Evolutionary conservation across 768 basidiomycete genomes (phyloP).

Genomic region (Tulasnella sp.): DNA sequence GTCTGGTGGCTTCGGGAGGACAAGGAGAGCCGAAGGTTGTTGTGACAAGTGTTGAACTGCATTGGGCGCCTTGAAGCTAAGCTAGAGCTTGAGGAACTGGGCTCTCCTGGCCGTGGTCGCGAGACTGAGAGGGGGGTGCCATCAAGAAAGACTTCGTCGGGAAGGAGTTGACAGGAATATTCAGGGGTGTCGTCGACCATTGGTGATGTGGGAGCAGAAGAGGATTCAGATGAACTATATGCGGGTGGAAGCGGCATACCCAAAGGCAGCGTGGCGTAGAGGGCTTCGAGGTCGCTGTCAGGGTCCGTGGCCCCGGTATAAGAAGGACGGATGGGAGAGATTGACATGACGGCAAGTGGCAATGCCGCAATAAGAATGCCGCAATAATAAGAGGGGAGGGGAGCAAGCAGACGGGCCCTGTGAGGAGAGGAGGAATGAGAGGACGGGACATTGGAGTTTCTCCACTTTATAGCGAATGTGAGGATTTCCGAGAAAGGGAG

Average conservation of each 20-base stretch:
- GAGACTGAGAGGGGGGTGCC: not conserved
- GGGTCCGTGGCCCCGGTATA: not conserved
- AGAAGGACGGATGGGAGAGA: not conserved
- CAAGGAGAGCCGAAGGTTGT: slow-evolving; percentile 1
- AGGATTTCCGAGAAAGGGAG: not conserved
- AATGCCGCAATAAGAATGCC: not conserved
- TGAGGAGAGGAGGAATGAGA: not conserved
- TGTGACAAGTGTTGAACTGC: not conserved
- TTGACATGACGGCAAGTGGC: not conserved
- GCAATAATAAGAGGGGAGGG: not conserved
- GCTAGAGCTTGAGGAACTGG: not conserved
- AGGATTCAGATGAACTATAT: not conserved
- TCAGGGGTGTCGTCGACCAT: not conserved
- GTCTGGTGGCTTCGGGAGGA: not conserved
- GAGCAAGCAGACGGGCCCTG: not conserved
- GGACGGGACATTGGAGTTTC: not conserved
- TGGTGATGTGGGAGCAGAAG: not conserved
- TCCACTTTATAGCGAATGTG: not conserved
- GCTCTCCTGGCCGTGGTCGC: not conserved
- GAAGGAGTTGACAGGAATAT: not conserved
- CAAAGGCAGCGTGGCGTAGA: not conserved
- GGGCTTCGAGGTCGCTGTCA: not conserved
- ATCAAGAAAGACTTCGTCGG: slow-evolving; percentile 7
- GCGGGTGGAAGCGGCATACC: not conserved
- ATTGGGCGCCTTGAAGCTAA: not conserved